A percentile compares a stretch with the other conserved stretches of the same genome.
phyloP scores from a whole-genome alignment of 2,329 filamentous ascomycete genomes.

The Arthrinium phaeospermum region DNA sequence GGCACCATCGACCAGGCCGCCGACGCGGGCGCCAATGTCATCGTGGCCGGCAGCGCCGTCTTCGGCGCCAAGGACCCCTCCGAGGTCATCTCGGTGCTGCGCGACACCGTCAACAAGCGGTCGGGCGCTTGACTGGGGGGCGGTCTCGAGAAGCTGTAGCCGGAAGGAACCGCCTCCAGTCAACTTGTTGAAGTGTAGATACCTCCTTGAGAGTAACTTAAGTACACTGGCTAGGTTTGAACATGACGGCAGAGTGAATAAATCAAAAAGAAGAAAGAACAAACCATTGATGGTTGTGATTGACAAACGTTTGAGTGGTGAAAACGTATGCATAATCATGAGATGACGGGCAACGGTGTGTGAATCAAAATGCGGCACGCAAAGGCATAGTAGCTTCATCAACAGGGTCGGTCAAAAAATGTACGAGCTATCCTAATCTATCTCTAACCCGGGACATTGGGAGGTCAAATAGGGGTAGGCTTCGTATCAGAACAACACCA shows the following conservation, averaged over 20 bases:
- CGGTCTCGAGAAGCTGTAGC: constrained; percentile 6
- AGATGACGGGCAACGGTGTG: not conserved
- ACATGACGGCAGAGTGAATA: not conserved
- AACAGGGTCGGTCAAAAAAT: not conserved
- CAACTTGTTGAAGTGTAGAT: not conserved
- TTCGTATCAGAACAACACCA: not conserved
- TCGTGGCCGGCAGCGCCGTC: constrained; percentile 94
- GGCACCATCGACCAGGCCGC: constrained; percentile 93
- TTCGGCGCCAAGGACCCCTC: constrained; percentile 90
- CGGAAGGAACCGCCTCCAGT: too few species aligned
- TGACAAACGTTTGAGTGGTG: not conserved
- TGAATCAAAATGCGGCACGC: not conserved
- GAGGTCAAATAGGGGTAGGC: not conserved
- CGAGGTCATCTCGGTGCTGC: constrained; percentile 83
- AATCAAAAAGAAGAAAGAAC: not conserved
- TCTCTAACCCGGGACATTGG: not conserved
- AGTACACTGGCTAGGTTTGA: not conserved
- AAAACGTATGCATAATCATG: not conserved
- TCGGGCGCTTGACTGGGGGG: not conserved
- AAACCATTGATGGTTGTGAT: not conserved
- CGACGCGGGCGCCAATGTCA: constrained; percentile 95
- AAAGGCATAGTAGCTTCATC: not conserved
- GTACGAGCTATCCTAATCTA: not conserved
- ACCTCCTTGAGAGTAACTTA: not conserved
- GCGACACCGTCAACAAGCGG: constrained; percentile 75